phyloP scores from a whole-genome alignment of 1,139 yeast species.

The Insectozyma bohioensis region DNA sequence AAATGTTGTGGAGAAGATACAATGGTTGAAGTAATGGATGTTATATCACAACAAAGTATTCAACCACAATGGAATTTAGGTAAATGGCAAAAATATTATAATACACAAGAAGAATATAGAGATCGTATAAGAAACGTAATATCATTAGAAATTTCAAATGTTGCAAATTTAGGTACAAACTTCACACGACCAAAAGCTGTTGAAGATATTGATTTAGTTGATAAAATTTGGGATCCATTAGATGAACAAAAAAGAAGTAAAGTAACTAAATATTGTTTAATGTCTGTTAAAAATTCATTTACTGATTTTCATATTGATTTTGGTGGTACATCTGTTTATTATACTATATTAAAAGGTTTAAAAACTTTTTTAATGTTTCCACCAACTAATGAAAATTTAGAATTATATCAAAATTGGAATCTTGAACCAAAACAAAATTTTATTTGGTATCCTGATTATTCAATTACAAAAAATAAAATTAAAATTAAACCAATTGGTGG shows the following conservation, averaged over 20 bases:
- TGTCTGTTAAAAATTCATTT: constrained; percentile 79
- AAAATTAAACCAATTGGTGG: constrained; percentile 42
- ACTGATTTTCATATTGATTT: constrained; percentile 92
- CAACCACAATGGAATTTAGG: constrained; percentile 67
- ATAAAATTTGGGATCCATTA: constrained; percentile 54
- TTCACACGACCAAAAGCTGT: constrained; percentile 70
- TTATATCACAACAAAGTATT: constrained; percentile 70
- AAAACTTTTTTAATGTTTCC: constrained; percentile 79
- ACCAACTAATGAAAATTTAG: constrained; percentile 64
- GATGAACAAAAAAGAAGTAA: constrained; percentile 50
- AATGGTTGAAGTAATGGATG: constrained; percentile 86
- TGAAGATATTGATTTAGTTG: constrained; percentile 66
- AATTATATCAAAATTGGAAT: constrained; percentile 73
- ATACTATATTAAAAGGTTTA: constrained; percentile 71
- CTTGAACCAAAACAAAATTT: constrained; percentile 59
- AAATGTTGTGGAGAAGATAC: constrained; percentile 61
- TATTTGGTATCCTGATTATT: constrained; percentile 64
- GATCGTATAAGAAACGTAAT: constrained; percentile 79
- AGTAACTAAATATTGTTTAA: constrained; percentile 79
- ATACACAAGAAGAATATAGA: constrained; percentile 41
- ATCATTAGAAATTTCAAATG: constrained; percentile 70
- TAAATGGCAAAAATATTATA: constrained; percentile 75
- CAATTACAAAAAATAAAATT: constrained; percentile 25
- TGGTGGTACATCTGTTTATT: constrained; percentile 91
- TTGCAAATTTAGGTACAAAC: constrained; percentile 46